phyloP scores from a whole-genome alignment of 257 asterid species.

The Nyctanthes arbortristis region DNA sequence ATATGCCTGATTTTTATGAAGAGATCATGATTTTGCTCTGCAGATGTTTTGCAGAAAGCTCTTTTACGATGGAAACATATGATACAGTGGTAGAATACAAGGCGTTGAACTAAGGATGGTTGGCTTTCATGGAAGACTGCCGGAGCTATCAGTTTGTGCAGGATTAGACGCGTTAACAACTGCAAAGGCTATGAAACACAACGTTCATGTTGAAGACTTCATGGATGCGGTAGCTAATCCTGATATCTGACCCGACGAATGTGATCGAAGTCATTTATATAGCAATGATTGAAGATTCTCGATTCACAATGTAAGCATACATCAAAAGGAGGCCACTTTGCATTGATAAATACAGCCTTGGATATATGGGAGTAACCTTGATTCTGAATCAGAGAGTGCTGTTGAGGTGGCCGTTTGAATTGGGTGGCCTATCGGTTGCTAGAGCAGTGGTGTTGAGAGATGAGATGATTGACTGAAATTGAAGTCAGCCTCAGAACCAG shows the following conservation, averaged over 20 bases:
- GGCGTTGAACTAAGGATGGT: constrained; percentile 12
- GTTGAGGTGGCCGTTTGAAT: neutral
- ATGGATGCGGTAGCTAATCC: neutral
- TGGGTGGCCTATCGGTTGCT: neutral
- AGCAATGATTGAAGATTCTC: neutral
- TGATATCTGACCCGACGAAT: neutral
- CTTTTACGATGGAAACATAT: constrained; percentile 48
- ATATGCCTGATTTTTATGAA: neutral
- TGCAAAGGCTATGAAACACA: neutral
- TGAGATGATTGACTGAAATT: neutral
- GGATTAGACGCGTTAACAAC: neutral
- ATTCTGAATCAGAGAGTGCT: neutral
- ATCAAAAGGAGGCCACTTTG: neutral
- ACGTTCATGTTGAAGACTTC: neutral
- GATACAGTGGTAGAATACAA: constrained; percentile 48
- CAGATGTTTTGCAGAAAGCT: constrained; percentile 64
- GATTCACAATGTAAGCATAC: neutral
- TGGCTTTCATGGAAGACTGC: neutral
- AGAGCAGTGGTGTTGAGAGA: neutral
- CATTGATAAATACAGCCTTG: neutral
- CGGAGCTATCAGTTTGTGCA: neutral
- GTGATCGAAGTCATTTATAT: neutral
- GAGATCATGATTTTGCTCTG: neutral
- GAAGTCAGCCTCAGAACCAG: no score
- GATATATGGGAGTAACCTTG: neutral